Evolutionary conservation across 2,329 filamentous ascomycete genomes (phyloP), one percentile per base, ranked within the genome.

Genomic region (Reticulascus tulasneorum): DNA sequence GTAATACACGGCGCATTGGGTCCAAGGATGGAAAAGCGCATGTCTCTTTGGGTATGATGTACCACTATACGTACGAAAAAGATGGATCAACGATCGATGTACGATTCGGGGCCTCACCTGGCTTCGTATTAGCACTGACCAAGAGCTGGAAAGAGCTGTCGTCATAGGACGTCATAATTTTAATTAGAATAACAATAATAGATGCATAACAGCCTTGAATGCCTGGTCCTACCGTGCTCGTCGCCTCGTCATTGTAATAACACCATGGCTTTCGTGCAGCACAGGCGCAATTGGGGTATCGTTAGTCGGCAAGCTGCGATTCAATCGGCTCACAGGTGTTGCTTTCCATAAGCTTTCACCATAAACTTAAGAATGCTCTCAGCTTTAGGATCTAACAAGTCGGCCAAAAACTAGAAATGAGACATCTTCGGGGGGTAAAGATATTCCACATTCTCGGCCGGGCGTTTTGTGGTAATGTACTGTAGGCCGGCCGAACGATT

Each of bases 81-180:
- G 28, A 46, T 22, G 40, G 32, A 33, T 35, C 9, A 28, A n/a
- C 19, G 33, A 16, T 30, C 11, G 33, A 19, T 23, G 20, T n/a
- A 8, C 10, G 23, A 18, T 26, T 23, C 27, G 11, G 15, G 21
- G 16, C 23, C 30, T 29, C 15, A 24, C 31, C 21, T 26, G 22
- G 38, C 34, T 43, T 41, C 37, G 36, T 17, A 23, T 25, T 31
- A 42, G 40, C 46, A 54, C 52, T 50, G 50, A 65, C 60, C 62
- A 64, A 64, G 62, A 54, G 61, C 61, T 65, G 62, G 58, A 54
- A 58, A 48, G 52, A 49, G 52, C 53, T 55, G 46, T 47, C 23
- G 24, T 43, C 9, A 9, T 23, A 23, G 31, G 36, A 34, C 23
- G 33, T 32, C 29, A 18, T 40, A 37, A 43, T 40, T 33, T 25